phyloP scores from a whole-genome alignment of 2,329 filamentous ascomycete genomes.

The Hawksworthiomyces lignivorus region DNA sequence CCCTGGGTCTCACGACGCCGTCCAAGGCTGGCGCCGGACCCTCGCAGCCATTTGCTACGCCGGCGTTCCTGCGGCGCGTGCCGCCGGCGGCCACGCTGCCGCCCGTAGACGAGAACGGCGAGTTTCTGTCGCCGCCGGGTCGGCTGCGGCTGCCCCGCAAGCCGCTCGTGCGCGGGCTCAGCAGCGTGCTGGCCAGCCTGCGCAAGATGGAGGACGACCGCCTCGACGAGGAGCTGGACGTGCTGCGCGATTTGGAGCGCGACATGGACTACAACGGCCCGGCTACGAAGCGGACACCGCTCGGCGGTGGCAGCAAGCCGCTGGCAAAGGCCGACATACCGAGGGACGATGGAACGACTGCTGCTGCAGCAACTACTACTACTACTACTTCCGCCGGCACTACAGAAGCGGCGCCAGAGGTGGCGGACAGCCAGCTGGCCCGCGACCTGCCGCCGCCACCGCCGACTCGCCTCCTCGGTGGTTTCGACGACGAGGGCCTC shows the following conservation, averaged over 20 bases:
- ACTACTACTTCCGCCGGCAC: too few species aligned
- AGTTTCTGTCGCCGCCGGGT: slow-evolving; percentile 35
- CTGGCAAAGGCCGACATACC: too few species aligned
- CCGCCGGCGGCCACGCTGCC: slow-evolving; percentile 41
- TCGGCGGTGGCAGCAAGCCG: background rate
- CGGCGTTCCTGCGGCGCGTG: slow-evolving; percentile 59
- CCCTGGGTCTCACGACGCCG: background rate
- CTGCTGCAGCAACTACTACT: too few species aligned
- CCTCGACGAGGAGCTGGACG: slow-evolving; percentile 66
- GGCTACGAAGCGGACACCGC: slow-evolving; percentile 14
- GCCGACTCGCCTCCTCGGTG: slow-evolving; percentile 41
- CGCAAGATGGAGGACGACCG: slow-evolving; percentile 62
- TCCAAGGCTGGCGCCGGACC: slow-evolving; percentile 3
- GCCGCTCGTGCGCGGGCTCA: slow-evolving; percentile 61
- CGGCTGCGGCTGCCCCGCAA: slow-evolving; percentile 49
- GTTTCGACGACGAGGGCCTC: slow-evolving; percentile 55
- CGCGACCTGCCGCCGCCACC: background rate
- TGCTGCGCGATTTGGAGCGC: slow-evolving; percentile 62
- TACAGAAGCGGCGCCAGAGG: too few species aligned
- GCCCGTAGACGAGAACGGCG: slow-evolving; percentile 48
- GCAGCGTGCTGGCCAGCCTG: slow-evolving; percentile 64
- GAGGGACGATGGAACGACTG: slow-evolving; percentile 1
- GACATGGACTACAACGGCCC: slow-evolving; percentile 24
- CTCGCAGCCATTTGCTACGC: slow-evolving; percentile 57
- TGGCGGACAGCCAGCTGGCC: slow-evolving; percentile 36